A percentile compares a stretch with the other conserved stretches of the same genome.
These are phyloP conservation scores for Zizania palustris DNA, from an alignment of 202 grass and related monocot genomes.

Conservation along the genomic window DNA sequence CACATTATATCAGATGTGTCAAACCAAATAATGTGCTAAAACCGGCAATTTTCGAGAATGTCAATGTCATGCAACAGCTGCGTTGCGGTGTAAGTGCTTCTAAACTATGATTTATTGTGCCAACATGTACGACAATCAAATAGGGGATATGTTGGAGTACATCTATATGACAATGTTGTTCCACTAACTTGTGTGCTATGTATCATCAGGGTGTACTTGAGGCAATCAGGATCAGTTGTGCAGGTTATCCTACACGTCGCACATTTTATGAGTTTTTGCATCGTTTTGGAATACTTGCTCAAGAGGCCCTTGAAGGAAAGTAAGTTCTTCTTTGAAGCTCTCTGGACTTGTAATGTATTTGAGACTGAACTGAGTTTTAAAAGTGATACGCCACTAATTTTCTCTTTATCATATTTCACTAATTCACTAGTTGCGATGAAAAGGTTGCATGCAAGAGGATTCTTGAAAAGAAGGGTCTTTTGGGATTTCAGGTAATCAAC, in stretches of 20 bases:
- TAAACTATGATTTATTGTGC: conserved; percentile 29
- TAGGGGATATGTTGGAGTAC: conserved; percentile 1
- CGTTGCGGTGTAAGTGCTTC: conserved; percentile 96
- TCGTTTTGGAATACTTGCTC: conserved; percentile 93
- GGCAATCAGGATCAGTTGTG: conserved; percentile 99
- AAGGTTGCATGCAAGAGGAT: conserved; percentile 89
- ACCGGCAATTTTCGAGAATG: conserved; percentile 93
- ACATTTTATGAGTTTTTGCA: conserved; percentile 99
- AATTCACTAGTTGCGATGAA: conserved; percentile 68
- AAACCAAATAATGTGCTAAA: conserved; percentile 99
- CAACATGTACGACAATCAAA: neutral
- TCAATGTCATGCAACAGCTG: conserved; percentile 99
- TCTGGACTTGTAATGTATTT: conserved; percentile 38
- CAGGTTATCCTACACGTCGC: conserved; percentile 94
- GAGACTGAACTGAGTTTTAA: conserved; percentile 9
- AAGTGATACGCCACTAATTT: neutral
- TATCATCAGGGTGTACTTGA: conserved; percentile 93
- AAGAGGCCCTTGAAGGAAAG: conserved; percentile 86
- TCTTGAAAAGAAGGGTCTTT: conserved; percentile 87
- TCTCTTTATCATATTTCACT: conserved; percentile 36
- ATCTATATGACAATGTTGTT: conserved; percentile 5
- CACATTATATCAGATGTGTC: conserved; percentile 98
- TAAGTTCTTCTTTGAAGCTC: conserved; percentile 55
- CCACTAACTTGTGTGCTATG: conserved; percentile 34
- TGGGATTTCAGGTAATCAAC: conserved; percentile 85